Evolutionary conservation across 768 basidiomycete species (phyloP).

Genomic region (Udeniomyces megalosporus): DNA sequence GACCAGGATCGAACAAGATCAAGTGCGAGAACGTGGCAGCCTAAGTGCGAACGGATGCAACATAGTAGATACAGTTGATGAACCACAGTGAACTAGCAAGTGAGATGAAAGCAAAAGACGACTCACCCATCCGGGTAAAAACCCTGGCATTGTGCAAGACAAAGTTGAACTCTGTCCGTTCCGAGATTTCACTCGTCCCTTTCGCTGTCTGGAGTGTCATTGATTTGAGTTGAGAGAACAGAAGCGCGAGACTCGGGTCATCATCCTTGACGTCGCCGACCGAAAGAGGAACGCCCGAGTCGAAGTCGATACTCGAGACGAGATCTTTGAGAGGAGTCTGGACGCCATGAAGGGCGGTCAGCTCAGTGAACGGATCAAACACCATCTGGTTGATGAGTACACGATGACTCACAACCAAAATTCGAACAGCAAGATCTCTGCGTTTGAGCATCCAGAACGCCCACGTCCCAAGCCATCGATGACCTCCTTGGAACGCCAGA

Average conservation of each 20-base stretch:
- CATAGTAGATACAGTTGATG: no score
- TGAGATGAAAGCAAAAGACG: neutral
- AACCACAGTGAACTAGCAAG: no score
- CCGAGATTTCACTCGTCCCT: conserved; percentile 80
- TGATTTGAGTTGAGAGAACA: conserved; percentile 75
- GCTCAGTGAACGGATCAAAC: conserved; percentile 28
- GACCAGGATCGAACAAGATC: conserved; percentile 82
- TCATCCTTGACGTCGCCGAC: conserved; percentile 81
- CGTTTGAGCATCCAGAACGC: conserved; percentile 86
- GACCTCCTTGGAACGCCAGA: conserved; percentile 66
- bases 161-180: conserved; percentile 80
- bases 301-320: conserved; percentile 4
- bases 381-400: neutral
- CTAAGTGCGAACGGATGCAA: conserved; percentile 32
- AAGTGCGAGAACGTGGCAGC: conserved; percentile 81
- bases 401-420: conserved; percentile 52
- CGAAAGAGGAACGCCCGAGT: neutral
- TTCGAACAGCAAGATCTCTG: conserved; percentile 73
- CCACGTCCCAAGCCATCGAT: conserved; percentile 89
- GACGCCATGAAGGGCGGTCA: neutral
- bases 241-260: conserved; percentile 75
- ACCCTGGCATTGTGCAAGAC: conserved; percentile 86
- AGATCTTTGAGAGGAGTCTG: conserved; percentile 22
- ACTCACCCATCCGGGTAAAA: conserved; percentile 83
- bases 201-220: conserved; percentile 86